Conservation (phyloP, 2,329 filamentous ascomycete genomes). For the Setomelanomma holmii region DNA sequence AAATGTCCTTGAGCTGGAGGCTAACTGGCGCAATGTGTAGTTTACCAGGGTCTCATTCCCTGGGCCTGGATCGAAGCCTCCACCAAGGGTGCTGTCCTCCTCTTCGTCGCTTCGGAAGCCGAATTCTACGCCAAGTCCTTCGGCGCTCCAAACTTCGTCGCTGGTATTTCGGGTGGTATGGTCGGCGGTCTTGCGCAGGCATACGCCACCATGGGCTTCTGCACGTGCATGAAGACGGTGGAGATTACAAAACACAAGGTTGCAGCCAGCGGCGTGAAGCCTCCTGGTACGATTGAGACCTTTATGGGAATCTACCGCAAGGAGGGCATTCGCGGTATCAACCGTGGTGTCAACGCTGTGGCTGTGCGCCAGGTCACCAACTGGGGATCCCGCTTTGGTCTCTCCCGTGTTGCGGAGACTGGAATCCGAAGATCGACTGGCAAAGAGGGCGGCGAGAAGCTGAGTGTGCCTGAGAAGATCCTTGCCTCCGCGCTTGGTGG, state of each 20-base stretch:
- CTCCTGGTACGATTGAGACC: slow-evolving; percentile 88
- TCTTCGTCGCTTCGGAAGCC: slow-evolving; percentile 98
- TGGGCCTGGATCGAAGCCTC: slow-evolving; percentile 98
- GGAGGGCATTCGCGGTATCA: slow-evolving; percentile 95
- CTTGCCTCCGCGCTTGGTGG: slow-evolving; percentile 85
- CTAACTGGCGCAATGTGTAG: slow-evolving; percentile 57
- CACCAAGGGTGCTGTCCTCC: slow-evolving; percentile 97
- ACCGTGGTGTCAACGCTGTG: slow-evolving; percentile 98
- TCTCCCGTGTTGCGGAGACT: slow-evolving; percentile 88
- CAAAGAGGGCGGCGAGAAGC: slow-evolving; percentile 81
- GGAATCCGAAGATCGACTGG: slow-evolving; percentile 79
- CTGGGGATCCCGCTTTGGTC: slow-evolving; percentile 96
- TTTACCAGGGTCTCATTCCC: slow-evolving; percentile 99
- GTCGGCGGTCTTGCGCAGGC: slow-evolving; percentile 94
- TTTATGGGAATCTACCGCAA: slow-evolving; percentile 97
- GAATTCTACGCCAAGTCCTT: slow-evolving; percentile 88
- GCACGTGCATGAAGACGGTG: slow-evolving; percentile 99
- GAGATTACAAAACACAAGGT: slow-evolving; percentile 99
- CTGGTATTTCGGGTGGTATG: slow-evolving; percentile 91
- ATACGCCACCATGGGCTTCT: slow-evolving; percentile 99
- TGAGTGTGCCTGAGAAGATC: slow-evolving; percentile 85
- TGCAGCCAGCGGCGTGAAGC: slow-evolving; percentile 80
- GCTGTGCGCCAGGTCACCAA: slow-evolving; percentile 99
- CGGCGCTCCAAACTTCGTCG: slow-evolving; percentile 85
- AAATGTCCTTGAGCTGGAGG: slow-evolving; percentile 47